Percentiles rank a stretch among this genome's conserved stretches.
Evolutionary conservation across 2,329 filamentous ascomycete genomes (phyloP).

Genomic region (Bipolaris zeicola): DNA sequence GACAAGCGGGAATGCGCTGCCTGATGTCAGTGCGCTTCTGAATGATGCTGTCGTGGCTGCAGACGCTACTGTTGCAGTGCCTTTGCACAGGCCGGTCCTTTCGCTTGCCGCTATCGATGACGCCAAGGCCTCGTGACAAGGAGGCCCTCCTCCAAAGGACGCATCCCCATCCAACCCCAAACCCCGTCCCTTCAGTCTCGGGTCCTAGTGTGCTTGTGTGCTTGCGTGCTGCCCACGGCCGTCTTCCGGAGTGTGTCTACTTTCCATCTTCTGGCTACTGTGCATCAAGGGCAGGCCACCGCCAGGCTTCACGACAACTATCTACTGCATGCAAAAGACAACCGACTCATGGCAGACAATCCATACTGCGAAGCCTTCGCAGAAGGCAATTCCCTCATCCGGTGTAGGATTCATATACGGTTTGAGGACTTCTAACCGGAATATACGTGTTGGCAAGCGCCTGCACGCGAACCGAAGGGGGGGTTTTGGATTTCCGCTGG

Average conservation of each 20-base stretch:
- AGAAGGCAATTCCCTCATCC: not conserved
- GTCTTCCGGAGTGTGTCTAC: constrained; percentile 9
- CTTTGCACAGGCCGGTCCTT: constrained; percentile 32
- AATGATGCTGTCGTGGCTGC: constrained; percentile 34
- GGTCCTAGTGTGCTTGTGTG: not conserved
- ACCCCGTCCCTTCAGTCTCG: constrained; percentile 1
- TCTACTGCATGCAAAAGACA: constrained; percentile 29
- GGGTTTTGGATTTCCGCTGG: not conserved
- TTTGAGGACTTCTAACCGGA: not conserved
- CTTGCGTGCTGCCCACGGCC: not conserved
- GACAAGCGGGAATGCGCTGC: constrained; percentile 26
- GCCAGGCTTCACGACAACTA: constrained; percentile 31
- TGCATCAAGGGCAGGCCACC: constrained; percentile 3
- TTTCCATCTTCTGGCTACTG: constrained; percentile 2
- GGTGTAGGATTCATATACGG: not conserved
- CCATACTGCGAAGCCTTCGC: not conserved
- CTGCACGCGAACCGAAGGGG: not conserved
- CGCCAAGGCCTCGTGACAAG: constrained; percentile 37
- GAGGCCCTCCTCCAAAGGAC: constrained; percentile 3
- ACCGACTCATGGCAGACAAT: constrained; percentile 5
- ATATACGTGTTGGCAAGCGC: not conserved
- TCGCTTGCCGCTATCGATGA: constrained; percentile 30
- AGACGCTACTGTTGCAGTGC: constrained; percentile 21
- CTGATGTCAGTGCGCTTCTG: constrained; percentile 25
- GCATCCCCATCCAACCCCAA: not conserved